Evolutionary conservation across 1,139 yeast species (phyloP).

Genomic region (Pichia sp.): DNA sequence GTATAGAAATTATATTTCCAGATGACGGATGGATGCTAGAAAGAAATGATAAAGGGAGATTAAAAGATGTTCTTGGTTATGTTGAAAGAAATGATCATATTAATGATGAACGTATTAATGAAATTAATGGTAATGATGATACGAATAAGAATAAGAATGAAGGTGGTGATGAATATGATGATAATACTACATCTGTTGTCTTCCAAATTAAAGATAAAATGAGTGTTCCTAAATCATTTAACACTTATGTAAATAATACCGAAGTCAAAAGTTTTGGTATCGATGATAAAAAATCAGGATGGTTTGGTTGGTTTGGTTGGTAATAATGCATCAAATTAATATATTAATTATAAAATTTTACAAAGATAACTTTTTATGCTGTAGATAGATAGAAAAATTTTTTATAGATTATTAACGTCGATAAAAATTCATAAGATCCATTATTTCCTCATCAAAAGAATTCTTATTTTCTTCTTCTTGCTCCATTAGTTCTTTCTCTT

Average conservation of each 20-base stretch:
- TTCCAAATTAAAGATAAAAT: conserved; percentile 23
- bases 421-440: conserved; percentile 18
- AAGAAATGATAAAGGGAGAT: conserved; percentile 48
- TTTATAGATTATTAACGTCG: background rate
- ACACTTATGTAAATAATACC: conserved; percentile 24
- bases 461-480: background rate
- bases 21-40: conserved; percentile 74
- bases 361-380: background rate
- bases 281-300: conserved; percentile 18
- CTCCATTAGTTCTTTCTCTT: conserved; percentile 3
- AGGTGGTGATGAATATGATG: conserved; percentile 29
- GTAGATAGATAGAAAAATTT: background rate
- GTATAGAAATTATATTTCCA: conserved; percentile 74
- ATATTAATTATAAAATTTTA: background rate
- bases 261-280: conserved; percentile 22
- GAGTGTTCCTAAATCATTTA: conserved; percentile 25
- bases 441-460: background rate
- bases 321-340: background rate
- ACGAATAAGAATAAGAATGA: conserved; percentile 18
- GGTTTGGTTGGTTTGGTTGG: conserved; percentile 24
- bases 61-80: conserved; percentile 51
- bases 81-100: conserved; percentile 17
- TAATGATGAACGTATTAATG: too few species aligned
- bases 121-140: conserved; percentile 17
- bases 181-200: conserved; percentile 22